Conservation (phyloP, 805 yeast genomes). For the Tetrapisispora phaffii region DNA sequence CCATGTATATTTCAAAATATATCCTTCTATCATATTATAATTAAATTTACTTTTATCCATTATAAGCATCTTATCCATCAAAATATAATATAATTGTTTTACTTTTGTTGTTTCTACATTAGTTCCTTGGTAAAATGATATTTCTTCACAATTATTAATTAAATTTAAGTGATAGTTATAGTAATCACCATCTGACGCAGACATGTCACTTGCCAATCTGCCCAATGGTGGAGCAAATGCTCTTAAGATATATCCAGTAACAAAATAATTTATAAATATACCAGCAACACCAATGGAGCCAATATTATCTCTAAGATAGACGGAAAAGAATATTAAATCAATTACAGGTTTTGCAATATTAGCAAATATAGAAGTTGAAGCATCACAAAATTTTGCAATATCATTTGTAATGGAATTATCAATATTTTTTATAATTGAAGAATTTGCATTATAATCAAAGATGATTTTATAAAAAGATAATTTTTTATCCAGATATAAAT, state of each 20-base stretch:
- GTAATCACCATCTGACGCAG: slow-evolving; percentile 79
- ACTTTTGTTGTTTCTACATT: slow-evolving; percentile 64
- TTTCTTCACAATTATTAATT: slow-evolving; percentile 85
- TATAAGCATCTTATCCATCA: slow-evolving; percentile 45
- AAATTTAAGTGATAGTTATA: slow-evolving; percentile 78
- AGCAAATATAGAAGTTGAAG: slow-evolving; percentile 75
- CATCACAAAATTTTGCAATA: slow-evolving; percentile 66
- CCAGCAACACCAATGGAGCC: slow-evolving; percentile 84
- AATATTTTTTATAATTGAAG: slow-evolving; percentile 47
- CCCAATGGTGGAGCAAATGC: slow-evolving; percentile 79
- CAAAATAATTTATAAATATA: slow-evolving; percentile 66
- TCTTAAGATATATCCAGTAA: slow-evolving; percentile 69
- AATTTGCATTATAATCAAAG: slow-evolving; percentile 41
- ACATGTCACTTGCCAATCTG: slow-evolving; percentile 56
- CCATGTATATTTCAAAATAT: slow-evolving; percentile 85
- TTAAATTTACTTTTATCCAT: slow-evolving; percentile 51
- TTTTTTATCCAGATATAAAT: slow-evolving; percentile 70
- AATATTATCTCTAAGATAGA: slow-evolving; percentile 72
- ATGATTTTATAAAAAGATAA: slow-evolving; percentile 77
- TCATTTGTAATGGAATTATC: slow-evolving; percentile 80
- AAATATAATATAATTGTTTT: slow-evolving; percentile 43
- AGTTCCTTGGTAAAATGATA: slow-evolving; percentile 88
- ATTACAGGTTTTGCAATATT: slow-evolving; percentile 86
- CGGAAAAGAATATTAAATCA: slow-evolving; percentile 74
- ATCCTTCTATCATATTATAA: slow-evolving; percentile 73